Conservation (phyloP, 768 basidiomycete genomes). For the Tephrocybe sp. region DNA sequence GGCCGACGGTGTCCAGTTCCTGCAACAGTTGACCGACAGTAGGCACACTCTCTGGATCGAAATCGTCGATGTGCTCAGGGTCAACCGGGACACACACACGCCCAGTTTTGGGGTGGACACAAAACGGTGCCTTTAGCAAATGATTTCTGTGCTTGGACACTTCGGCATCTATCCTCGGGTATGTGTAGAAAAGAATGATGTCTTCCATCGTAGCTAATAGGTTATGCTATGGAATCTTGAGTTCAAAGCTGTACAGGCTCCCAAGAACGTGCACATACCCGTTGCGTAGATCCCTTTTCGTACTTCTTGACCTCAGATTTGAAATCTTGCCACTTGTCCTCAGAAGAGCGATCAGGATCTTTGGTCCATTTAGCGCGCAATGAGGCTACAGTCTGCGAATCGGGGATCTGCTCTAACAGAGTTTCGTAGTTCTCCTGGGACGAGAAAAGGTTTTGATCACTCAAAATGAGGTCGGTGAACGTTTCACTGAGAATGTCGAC, state of each 20-base stretch:
- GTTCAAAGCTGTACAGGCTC: not conserved
- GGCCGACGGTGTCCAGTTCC: constrained; percentile 62
- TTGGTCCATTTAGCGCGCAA: constrained; percentile 63
- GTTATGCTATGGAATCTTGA: constrained; percentile 22
- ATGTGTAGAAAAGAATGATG: constrained; percentile 89
- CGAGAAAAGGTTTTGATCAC: constrained; percentile 84
- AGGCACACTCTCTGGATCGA: constrained; percentile 85
- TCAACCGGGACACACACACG: constrained; percentile 94
- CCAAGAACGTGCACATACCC: constrained; percentile 29
- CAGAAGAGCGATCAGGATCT: constrained; percentile 53
- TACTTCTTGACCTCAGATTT: constrained; percentile 35
- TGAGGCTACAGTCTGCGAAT: constrained; percentile 43
- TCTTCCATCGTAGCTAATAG: constrained; percentile 71
- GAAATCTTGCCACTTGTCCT: constrained; percentile 75
- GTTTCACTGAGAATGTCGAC: constrained; percentile 46
- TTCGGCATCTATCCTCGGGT: constrained; percentile 94
- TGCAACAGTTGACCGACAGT: constrained; percentile 81
- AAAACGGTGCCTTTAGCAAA: constrained; percentile 96
- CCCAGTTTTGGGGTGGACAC: constrained; percentile 95
- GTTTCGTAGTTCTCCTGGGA: constrained; percentile 70
- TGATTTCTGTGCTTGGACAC: constrained; percentile 98
- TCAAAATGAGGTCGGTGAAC: constrained; percentile 70
- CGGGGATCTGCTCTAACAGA: constrained; percentile 75
- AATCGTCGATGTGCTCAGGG: constrained; percentile 69
- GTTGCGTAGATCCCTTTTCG: constrained; percentile 28